Evolutionary conservation across 2,329 filamentous ascomycete genomes (phyloP), one percentile per base, ranked within the genome.

Genomic region (Aspergillus glaucus): DNA sequence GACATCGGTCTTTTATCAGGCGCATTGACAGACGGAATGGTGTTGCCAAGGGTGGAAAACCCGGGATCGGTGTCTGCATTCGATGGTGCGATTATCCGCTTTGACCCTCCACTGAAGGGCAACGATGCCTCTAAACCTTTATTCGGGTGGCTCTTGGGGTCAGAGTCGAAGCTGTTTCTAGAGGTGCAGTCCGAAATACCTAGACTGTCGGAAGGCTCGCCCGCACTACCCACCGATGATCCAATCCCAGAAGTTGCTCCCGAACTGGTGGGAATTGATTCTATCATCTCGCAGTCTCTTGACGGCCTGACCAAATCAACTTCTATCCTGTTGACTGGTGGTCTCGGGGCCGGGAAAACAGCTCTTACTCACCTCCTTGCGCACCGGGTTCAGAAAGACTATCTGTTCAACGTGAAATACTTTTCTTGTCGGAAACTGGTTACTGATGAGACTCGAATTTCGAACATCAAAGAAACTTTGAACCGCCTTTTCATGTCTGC

Each of bases 261-360:
- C 8, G 65, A 77, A 3, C 75, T 98, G 55, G 89, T 97, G 15
- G 92, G 91, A 1, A 92, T 97, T 49, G 89, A 97, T 58, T 73
- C 78, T 2, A 73, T 94, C 0, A 78, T 95, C 24, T 75, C 79
- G 5, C 83, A 88, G 56, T 76, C 95, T 17, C 77, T 85, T 51
- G 84, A 82, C 2, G 87, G 94, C 58, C 74, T 98, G 3, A 82
- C 85, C 0, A 87, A 95, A 58, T 81, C 88, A 55, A 96, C 92
- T 0, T 97, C 93, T 0, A 87, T 96, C 1, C 75, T 98, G 21
- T 70, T 98, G 40, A 94, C 90, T 0, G 93, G 93, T 36, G 88
- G 87, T 0, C 81, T 95, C 55, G 93, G 93, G 0, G 86, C 91
- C 19, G 93, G 93, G 22, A 98, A 98, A 71, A 90, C 88, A 2